Base-by-base conservation (phyloP, 2,329 filamentous ascomycete genomes). In the Calycina marina region DNA sequence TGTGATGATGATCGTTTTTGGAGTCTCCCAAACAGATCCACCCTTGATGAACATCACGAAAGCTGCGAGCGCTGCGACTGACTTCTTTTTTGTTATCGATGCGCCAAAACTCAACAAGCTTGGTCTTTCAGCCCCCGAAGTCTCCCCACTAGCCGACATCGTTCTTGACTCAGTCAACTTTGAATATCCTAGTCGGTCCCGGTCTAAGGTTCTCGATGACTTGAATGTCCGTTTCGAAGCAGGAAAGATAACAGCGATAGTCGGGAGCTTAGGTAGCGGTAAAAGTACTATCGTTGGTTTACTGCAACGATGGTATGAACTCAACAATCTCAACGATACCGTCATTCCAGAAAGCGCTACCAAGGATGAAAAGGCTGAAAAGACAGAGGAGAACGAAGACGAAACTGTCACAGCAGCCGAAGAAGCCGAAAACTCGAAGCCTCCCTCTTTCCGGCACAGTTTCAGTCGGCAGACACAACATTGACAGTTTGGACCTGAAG, bases 271-370 rank as follows among this genome's bases (percentile, higher is more conserved):
- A 2, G 79, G 79, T 0, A 74, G 68, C 4, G 79, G 80, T 0
- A 86, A 85, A 51, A 79, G 72, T 31, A 85, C 79, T 0, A 71
- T 84, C 15, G 69, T 83, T 1, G 76, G 73, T 0, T 56, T 85
- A 2, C 58, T 84, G 3, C 72, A 84, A 47, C 61, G 77, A 18
- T 84, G 77, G 75, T 84, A 84, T 48, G 68, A 71, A 2, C 58
- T 77, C 1, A 57, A 64, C 20, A 59, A 38, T 4, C 63, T 72
- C 37, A 55, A 65, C 34, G 44, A 61, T 56, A 62, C 3, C 54
- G 63, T 24, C 6, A 34, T 47, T 15, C 46, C 41, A 3, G 39
- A 48, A 24, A 44, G 62, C 62, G 40, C 58, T 61, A 44, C 59
- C 65, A 40, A 58, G 58, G 45, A 52, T 52, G 40, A 61, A 58